A percentile compares a stretch with the other conserved stretches of the same genome.
Evolutionary conservation across 176 grass and related monocot species (phyloP).

Genomic region (Oryza officinalis): DNA sequence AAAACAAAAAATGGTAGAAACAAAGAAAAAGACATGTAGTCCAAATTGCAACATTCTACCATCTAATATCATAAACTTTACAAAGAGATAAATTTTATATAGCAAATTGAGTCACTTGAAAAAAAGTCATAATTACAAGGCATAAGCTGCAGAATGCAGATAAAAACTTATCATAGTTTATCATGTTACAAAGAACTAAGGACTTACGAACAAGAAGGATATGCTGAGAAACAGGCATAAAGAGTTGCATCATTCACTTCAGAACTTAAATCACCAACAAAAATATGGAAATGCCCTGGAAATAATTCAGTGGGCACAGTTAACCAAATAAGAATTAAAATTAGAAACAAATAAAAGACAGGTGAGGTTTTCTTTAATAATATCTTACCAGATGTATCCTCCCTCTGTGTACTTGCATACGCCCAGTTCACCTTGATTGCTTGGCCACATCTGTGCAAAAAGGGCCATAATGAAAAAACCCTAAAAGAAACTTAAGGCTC

Average conservation of each 20-base stretch:
- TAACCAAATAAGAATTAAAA: conserved; percentile 37
- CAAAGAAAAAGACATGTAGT: conserved; percentile 16
- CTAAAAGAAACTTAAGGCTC: background rate
- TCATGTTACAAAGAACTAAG: conserved; percentile 40
- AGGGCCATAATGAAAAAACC: conserved; percentile 8
- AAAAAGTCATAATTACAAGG: background rate
- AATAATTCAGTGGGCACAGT: conserved; percentile 44
- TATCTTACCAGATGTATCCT: conserved; percentile 75
- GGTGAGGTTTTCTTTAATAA: background rate
- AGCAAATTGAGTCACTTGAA: conserved; percentile 2
- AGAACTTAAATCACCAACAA: conserved; percentile 93
- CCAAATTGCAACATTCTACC: conserved; percentile 6
- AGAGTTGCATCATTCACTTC: conserved; percentile 89
- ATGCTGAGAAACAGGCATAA: conserved; percentile 87
- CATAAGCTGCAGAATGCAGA: background rate
- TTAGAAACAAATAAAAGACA: conserved; percentile 26
- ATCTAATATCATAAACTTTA: conserved; percentile 2
- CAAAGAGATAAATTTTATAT: conserved; percentile 17
- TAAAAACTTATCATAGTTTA: conserved; percentile 23
- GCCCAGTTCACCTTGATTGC: conserved; percentile 94
- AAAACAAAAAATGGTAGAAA: conserved; percentile 16
- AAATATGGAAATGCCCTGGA: conserved; percentile 90
- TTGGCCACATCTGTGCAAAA: conserved; percentile 69
- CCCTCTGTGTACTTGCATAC: conserved; percentile 78
- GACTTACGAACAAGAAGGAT: conserved; percentile 88